Evolutionary conservation across 225 moss, liverwort and hornwort species (phyloP).

Genomic region (Takakia lepidozioides): DNA sequence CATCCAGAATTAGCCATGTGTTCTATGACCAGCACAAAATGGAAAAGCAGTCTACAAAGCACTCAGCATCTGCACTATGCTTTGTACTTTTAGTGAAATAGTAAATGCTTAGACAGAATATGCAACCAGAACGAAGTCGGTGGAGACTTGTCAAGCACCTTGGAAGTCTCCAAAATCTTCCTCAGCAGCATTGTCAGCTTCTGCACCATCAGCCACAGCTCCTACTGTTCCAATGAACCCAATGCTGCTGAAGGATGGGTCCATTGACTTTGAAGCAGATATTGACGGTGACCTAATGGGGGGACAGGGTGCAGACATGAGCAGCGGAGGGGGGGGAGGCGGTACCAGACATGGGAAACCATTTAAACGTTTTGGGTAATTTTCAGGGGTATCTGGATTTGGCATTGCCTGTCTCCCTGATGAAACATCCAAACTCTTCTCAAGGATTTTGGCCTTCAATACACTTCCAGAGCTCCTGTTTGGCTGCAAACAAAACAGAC

Average conservation of each 20-base stretch:
- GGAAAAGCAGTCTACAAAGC: no score
- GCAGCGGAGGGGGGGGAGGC: constrained; percentile 70
- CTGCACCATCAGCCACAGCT: constrained; percentile 14
- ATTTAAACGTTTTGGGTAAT: constrained; percentile 29
- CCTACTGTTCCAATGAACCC: constrained; percentile 9
- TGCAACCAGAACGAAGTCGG: no score
- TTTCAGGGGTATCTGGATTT: constrained; percentile 41
- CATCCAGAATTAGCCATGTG: no score
- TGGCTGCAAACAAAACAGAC: constrained; percentile 20
- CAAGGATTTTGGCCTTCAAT: constrained; percentile 31
- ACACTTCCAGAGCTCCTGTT: constrained; percentile 41
- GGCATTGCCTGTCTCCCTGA: constrained; percentile 37
- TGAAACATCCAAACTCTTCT: constrained; percentile 21
- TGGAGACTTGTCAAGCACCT: constrained; percentile 70
- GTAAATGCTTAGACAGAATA: no score
- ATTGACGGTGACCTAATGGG: constrained; percentile 39
- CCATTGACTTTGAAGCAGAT: constrained; percentile 12
- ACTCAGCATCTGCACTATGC: no score
- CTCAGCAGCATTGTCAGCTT: constrained; percentile 32
- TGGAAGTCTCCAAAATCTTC: constrained; percentile 99
- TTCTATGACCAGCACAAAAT: no score
- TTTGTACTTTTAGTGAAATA: no score
- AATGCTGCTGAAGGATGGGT: constrained; percentile 2
- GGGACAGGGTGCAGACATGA: constrained; percentile 15
- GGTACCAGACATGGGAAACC: constrained; percentile 62